phyloP scores from a whole-genome alignment of 2,329 filamentous ascomycete species.

The Colletotrichum navitas region DNA sequence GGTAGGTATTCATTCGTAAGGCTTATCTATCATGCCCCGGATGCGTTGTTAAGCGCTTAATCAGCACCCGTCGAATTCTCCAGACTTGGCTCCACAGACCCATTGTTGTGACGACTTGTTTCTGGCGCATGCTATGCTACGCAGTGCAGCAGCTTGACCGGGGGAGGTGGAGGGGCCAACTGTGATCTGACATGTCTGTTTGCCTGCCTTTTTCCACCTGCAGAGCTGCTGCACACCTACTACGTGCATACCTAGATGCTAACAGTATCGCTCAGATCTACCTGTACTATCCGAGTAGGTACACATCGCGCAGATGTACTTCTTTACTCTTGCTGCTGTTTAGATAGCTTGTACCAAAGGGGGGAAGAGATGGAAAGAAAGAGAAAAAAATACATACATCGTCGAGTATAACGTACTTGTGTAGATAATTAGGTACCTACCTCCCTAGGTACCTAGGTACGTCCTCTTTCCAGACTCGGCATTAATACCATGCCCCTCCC shows the following conservation, averaged over 20 bases:
- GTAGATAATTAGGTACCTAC: too few relatives aligned
- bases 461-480: background rate
- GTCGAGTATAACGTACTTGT: too few relatives aligned
- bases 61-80: constrained; percentile 19
- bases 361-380: too few relatives aligned
- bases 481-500: too few relatives aligned
- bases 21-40: constrained; percentile 15
- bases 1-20: constrained; percentile 17
- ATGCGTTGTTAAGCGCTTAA: constrained; percentile 38
- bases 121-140: constrained; percentile 7
- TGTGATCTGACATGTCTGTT: constrained; percentile 22
- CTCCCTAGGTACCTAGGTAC: background rate
- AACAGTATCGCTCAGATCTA: background rate
- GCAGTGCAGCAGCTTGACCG: constrained; percentile 1
- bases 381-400: background rate
- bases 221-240: background rate
- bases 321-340: background rate
- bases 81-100: background rate
- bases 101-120: background rate
- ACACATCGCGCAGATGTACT: background rate
- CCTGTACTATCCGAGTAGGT: too few relatives aligned
- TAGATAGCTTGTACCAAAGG: background rate
- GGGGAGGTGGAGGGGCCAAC: constrained; percentile 11
- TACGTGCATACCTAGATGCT: background rate
- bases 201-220: constrained; percentile 19